A percentile compares a stretch with the other conserved stretches of the same genome.
Evolutionary conservation across 139 green algal species (phyloP).

Genomic region (Micromonas pusilla): DNA sequence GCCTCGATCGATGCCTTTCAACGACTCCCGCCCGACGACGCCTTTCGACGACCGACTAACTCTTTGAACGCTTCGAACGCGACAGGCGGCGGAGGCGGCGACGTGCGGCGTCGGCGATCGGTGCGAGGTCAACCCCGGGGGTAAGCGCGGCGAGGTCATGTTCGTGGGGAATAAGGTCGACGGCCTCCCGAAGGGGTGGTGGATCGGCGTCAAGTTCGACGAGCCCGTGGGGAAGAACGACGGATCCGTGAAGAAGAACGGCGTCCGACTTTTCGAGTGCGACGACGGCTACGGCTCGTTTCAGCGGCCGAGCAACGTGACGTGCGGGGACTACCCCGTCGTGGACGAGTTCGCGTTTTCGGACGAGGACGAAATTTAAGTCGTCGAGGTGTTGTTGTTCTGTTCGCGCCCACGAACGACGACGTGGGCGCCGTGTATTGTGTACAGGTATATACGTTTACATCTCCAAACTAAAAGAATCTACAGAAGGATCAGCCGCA

Average conservation of each 20-base stretch:
- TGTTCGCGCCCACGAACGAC: no score
- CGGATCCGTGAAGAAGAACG: conserved; percentile 68
- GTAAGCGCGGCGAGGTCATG: conserved; percentile 72
- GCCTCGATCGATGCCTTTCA: no score
- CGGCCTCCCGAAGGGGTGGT: conserved; percentile 66
- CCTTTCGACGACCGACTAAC: no score
- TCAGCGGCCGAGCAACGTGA: conserved; percentile 70
- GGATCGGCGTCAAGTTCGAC: conserved; percentile 91
- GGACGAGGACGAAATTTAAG: conserved; percentile 76
- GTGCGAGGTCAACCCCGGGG: conserved; percentile 86
- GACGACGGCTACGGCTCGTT: conserved; percentile 64
- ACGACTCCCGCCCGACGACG: no score
- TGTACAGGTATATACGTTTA: no score
- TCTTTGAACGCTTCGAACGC: no score
- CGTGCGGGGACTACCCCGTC: conserved; percentile 71
- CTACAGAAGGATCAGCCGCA: no score
- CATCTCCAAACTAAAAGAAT: no score
- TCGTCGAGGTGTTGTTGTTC: no score
- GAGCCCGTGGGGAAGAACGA: conserved; percentile 96
- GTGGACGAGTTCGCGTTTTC: conserved; percentile 66
- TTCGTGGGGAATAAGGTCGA: conserved; percentile 56
- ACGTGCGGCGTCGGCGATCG: conserved; percentile 49
- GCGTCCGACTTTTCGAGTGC: conserved; percentile 73
- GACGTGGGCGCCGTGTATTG: no score
- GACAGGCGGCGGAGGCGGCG: not conserved